These are phyloP conservation scores for Diaporthe capsici DNA, from an alignment of 2,329 filamentous ascomycete species.

Conservation along the genomic window DNA sequence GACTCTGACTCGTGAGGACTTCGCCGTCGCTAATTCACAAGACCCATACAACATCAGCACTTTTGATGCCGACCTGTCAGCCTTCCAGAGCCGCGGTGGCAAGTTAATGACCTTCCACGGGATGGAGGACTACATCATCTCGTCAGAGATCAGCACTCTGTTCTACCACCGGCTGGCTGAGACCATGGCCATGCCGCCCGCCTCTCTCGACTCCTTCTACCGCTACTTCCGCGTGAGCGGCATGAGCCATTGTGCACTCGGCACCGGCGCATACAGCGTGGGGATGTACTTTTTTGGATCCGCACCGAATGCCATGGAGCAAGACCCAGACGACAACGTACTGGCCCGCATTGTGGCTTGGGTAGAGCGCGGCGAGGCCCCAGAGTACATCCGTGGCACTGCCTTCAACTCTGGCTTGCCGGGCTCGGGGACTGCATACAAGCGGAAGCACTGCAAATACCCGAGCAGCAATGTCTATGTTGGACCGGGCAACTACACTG, in stretches of 20 bases:
- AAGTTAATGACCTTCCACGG: slow-evolving; percentile 63
- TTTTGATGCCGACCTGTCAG: slow-evolving; percentile 53
- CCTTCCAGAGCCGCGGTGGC: slow-evolving; percentile 53
- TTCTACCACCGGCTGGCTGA: slow-evolving; percentile 62
- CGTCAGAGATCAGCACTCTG: slow-evolving; percentile 57
- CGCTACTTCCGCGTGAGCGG: slow-evolving; percentile 67
- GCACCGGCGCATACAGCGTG: slow-evolving; percentile 54
- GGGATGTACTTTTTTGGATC: slow-evolving; percentile 39
- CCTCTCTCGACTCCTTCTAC: slow-evolving; percentile 56
- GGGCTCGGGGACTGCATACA: slow-evolving; percentile 23
- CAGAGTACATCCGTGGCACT: slow-evolving; percentile 49
- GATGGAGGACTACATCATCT: slow-evolving; percentile 58
- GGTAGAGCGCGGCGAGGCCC: slow-evolving; percentile 59
- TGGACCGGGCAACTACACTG: slow-evolving; percentile 35
- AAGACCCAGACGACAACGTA: slow-evolving; percentile 56
- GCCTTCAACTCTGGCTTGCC: slow-evolving; percentile 17
- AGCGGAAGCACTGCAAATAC: slow-evolving; percentile 41
- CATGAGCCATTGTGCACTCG: slow-evolving; percentile 64
- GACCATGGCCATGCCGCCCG: slow-evolving; percentile 44
- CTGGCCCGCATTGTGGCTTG: slow-evolving; percentile 60
- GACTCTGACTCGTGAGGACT: slow-evolving; percentile 56
- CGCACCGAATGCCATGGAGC: slow-evolving; percentile 40
- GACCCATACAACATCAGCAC: slow-evolving; percentile 45
- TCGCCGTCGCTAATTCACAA: slow-evolving; percentile 31
- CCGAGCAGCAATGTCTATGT: slow-evolving; percentile 39